phyloP scores from a whole-genome alignment of 805 yeast species.

The Candida chilensis region DNA sequence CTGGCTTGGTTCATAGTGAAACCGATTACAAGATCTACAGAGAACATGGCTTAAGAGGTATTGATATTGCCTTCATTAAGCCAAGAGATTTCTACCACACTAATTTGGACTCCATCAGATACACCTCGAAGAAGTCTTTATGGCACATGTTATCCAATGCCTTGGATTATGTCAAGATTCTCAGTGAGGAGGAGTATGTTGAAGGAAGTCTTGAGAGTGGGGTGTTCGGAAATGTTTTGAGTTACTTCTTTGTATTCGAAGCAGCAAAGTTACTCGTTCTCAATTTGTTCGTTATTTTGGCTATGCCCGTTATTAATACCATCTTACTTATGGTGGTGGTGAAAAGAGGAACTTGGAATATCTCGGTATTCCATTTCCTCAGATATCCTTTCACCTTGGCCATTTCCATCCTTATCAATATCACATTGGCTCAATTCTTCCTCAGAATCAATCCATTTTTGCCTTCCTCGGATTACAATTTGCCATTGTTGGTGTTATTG shows the following conservation, averaged over 20 bases:
- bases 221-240: constrained; percentile 57
- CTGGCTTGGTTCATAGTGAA: constrained; percentile 64
- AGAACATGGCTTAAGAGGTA: constrained; percentile 65
- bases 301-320: constrained; percentile 45
- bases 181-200: constrained; percentile 29
- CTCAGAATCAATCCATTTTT: constrained; percentile 34
- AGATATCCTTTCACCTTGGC: constrained; percentile 54
- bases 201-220: constrained; percentile 28
- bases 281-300: constrained; percentile 42
- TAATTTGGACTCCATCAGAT: constrained; percentile 54
- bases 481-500: constrained; percentile 41
- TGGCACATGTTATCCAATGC: constrained; percentile 81
- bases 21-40: constrained; percentile 77
- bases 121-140: constrained; percentile 56
- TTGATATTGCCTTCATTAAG: constrained; percentile 83
- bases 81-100: constrained; percentile 87
- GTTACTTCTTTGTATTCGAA: constrained; percentile 48
- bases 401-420: constrained; percentile 29
- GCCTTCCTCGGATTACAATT: constrained; percentile 38
- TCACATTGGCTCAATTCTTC: constrained; percentile 27
- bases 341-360: constrained; percentile 38
- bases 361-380: constrained; percentile 28
- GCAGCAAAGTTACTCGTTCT: constrained; percentile 35
- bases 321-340: constrained; percentile 35
- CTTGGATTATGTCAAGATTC: constrained; percentile 42